Evolutionary conservation across 331 rosid species (phyloP).

Genomic region (Ulmus americana): DNA sequence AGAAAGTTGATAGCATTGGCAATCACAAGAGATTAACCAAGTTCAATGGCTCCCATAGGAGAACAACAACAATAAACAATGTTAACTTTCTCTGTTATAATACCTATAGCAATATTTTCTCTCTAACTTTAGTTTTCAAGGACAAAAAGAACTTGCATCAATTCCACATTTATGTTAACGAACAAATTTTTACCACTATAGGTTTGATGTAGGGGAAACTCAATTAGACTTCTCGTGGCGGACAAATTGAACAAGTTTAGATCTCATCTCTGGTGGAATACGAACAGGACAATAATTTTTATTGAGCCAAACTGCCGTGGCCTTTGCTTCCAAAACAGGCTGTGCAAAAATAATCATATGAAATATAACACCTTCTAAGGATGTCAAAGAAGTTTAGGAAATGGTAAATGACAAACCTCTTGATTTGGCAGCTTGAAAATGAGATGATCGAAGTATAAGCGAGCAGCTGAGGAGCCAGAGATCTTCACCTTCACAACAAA

Average conservation of each 20-base stretch:
- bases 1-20: too few relatives aligned
- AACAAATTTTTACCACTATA: background rate
- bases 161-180: constrained; percentile 11
- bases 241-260: constrained; percentile 49
- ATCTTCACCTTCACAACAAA: constrained; percentile 66
- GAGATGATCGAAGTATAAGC: constrained; percentile 59
- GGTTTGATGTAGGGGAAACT: constrained; percentile 15
- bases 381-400: background rate
- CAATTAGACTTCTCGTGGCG: constrained; percentile 37
- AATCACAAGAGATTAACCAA: too few relatives aligned
- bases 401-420: constrained; percentile 47
- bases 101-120: background rate
- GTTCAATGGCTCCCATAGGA: too few relatives aligned
- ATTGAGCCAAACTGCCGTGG: constrained; percentile 77
- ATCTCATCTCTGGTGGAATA: constrained; percentile 57
- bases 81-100: background rate
- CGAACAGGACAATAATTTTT: constrained; percentile 63
- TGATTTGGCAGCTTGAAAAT: constrained; percentile 69
- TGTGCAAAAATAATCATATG: constrained; percentile 23
- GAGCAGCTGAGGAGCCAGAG: constrained; percentile 65
- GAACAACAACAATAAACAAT: background rate
- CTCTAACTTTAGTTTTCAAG: background rate
- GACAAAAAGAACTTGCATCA: constrained; percentile 6
- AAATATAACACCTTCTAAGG: constrained; percentile 6
- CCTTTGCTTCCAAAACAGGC: constrained; percentile 84